These are phyloP conservation scores for Pseudogymnoascus sp. DNA, from an alignment of 2,329 filamentous ascomycete species.

Conservation along the genomic window DNA sequence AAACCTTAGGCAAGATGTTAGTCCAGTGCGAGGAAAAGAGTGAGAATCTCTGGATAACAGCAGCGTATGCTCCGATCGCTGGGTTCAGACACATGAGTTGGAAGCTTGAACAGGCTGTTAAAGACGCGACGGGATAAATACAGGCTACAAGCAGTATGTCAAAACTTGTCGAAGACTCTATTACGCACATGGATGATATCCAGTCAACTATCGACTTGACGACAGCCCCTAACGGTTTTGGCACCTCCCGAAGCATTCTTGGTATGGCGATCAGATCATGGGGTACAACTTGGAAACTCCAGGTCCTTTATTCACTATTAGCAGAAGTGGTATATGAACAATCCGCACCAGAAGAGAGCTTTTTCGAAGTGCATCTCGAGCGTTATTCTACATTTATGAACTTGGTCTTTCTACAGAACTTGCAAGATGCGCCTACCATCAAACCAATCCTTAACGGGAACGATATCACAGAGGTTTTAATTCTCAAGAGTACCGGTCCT, in stretches of 20 bases:
- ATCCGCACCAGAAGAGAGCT: constrained; percentile 29
- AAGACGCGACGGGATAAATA: background rate
- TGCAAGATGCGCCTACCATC: background rate
- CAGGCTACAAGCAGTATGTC: background rate
- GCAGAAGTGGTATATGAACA: background rate
- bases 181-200: background rate
- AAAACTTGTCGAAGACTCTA: background rate
- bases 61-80: background rate
- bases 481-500: constrained; percentile 39
- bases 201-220: background rate
- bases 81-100: background rate
- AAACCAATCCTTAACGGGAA: constrained; percentile 33
- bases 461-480: constrained; percentile 45
- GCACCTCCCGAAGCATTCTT: background rate
- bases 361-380: constrained; percentile 30
- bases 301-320: background rate
- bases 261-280: background rate
- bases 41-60: background rate
- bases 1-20: background rate
- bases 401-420: background rate
- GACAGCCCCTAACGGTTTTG: background rate
- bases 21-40: background rate
- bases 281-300: background rate
- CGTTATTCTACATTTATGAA: constrained; percentile 16
- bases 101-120: background rate